Base-by-base conservation (phyloP, 1,284 basidiomycete species). In the Cutaneotrichosporon mucoides region DNA sequence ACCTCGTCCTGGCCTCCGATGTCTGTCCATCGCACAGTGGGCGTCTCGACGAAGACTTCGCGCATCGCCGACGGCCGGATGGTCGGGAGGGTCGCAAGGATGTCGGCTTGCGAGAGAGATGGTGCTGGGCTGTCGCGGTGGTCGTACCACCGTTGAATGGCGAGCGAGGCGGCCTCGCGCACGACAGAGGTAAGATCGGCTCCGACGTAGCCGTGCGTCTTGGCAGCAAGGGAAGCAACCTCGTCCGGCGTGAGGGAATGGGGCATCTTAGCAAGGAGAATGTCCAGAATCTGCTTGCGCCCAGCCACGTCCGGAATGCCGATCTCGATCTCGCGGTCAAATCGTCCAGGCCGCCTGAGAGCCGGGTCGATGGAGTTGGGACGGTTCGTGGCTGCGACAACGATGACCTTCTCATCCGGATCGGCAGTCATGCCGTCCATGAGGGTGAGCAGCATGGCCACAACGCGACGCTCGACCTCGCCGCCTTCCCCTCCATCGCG, bases 361-460 rank as follows among this genome's bases (percentile, higher is more conserved):
- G 96, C 96, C 36, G 94, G 95, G 76, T 99, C 96, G 60, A 99
- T 92, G 5, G 93, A 90, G 73, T 99, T 98, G 4, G 93, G 95
- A 37, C 96, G 82, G 76, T 99, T 99, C 1, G 96, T 99, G 0
- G 96, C 96, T 1, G 92, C 96, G 62, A 99, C 90, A 16, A 99
- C 91, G 4, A 99, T 88, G 5, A 99, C 91, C 59, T 88, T 74
- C 56, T 73, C 79, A 58, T 24, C 79, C 1, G 48, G 13, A 3
- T 53, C 43, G 15, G 82, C 82, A 40, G 83, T 83, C 82, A 99
- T 89, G 1, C 96, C 96, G 75, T 99, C 96, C 79, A 99, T 85
- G 63, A 97, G 85, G 1, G 96, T 98, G 66, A 99, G 80, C 36
- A 99, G 81, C 44, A 94, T 97, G 1, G 96, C 93, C 2, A 99